Evolutionary conservation across 176 grass and related monocot species (phyloP).

Genomic region (Eremochloa ophiuroides): DNA sequence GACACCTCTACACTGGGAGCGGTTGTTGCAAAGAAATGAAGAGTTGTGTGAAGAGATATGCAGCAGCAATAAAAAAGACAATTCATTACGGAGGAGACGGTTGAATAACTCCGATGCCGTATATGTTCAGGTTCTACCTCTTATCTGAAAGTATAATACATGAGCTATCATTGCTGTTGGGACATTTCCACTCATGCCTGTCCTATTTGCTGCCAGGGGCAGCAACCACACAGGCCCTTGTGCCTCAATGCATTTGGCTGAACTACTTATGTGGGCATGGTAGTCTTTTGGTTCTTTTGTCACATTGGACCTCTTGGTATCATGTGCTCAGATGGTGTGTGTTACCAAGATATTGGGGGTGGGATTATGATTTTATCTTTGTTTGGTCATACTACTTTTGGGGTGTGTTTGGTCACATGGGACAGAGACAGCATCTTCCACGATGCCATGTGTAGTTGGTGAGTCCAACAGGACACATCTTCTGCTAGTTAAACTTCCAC

Average conservation of each 20-base stretch:
- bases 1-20: constrained; percentile 90
- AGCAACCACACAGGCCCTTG: background rate
- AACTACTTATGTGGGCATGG: background rate
- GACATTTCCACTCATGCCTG: background rate
- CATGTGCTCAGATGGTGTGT: background rate
- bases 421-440: background rate
- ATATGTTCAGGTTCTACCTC: constrained; percentile 72
- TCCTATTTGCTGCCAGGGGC: background rate
- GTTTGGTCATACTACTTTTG: constrained; percentile 11
- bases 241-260: background rate
- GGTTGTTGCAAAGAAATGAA: constrained; percentile 41
- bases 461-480: constrained; percentile 8
- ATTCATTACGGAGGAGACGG: constrained; percentile 28
- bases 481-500: background rate
- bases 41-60: constrained; percentile 23
- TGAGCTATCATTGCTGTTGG: background rate
- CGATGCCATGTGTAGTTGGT: constrained; percentile 24
- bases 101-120: constrained; percentile 53
- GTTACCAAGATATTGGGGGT: background rate
- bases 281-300: background rate
- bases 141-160: constrained; percentile 11
- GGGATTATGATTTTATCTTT: constrained; percentile 1
- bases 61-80: constrained; percentile 8
- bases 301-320: background rate
- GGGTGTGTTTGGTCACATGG: constrained; percentile 9